Conservation (phyloP, 1,139 yeast genomes). For the Yamadazyma dushanensis region DNA sequence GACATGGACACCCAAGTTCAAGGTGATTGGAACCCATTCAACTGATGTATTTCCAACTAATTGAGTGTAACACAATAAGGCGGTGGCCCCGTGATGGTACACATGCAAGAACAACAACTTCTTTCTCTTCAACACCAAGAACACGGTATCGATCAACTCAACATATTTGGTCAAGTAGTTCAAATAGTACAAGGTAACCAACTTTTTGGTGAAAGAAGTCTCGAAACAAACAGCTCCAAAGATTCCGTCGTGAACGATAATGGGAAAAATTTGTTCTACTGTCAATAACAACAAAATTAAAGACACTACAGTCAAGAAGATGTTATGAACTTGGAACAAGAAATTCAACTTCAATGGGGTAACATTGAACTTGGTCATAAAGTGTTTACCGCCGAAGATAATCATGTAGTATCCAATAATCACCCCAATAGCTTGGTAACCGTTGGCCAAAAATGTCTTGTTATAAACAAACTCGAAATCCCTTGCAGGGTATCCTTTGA, state of each 20-base stretch:
- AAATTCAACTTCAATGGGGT: conserved; percentile 70
- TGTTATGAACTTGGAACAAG: conserved; percentile 69
- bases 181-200: conserved; percentile 80
- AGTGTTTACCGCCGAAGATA: conserved; percentile 74
- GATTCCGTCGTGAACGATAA: conserved; percentile 72
- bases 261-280: conserved; percentile 85
- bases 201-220: conserved; percentile 80
- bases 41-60: conserved; percentile 87
- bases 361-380: conserved; percentile 47
- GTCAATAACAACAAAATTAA: conserved; percentile 65
- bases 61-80: conserved; percentile 91
- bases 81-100: conserved; percentile 98
- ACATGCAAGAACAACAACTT: conserved; percentile 89
- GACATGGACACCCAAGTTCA: conserved; percentile 91
- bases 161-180: conserved; percentile 76
- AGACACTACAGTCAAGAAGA: conserved; percentile 71
- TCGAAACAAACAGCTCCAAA: conserved; percentile 82
- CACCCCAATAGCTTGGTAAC: conserved; percentile 62
- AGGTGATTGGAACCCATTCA: conserved; percentile 91
- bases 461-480: conserved; percentile 70
- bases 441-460: conserved; percentile 67
- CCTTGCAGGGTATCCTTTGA: conserved; percentile 67
- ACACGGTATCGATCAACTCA: conserved; percentile 90
- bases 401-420: conserved; percentile 72
- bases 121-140: conserved; percentile 88